Percentiles rank a stretch among this genome's conserved stretches.
Conservation (phyloP, 2,329 filamentous ascomycete genomes). For the Calonectria hawksworthii region DNA sequence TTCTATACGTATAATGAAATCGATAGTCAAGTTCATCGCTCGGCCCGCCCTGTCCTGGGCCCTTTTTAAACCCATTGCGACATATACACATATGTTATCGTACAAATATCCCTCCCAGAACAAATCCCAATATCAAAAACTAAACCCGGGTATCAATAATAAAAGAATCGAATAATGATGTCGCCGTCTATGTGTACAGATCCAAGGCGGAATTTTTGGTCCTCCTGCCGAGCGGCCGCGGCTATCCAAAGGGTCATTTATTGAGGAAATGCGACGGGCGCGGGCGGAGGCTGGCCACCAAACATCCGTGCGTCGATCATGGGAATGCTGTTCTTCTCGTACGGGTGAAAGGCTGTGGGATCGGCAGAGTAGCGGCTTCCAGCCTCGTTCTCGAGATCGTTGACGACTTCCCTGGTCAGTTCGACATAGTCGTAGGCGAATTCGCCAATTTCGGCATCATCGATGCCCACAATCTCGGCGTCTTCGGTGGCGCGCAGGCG, state of each 20-base stretch:
- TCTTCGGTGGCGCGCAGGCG: constrained; percentile 81
- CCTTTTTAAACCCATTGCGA: constrained; percentile 11
- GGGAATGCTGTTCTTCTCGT: constrained; percentile 65
- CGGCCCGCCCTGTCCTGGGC: constrained; percentile 12
- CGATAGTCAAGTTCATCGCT: constrained; percentile 9
- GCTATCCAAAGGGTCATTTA: constrained; percentile 14
- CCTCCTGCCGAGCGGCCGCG: background rate
- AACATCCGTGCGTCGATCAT: constrained; percentile 62
- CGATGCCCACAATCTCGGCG: constrained; percentile 86
- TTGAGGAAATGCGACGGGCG: constrained; percentile 41
- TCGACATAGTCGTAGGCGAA: constrained; percentile 97
- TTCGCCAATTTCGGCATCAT: constrained; percentile 92
- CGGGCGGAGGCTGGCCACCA: constrained; percentile 44
- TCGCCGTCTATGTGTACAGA: constrained; percentile 42
- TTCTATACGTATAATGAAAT: constrained; percentile 12
- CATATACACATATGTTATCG: constrained; percentile 14
- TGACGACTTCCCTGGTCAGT: constrained; percentile 72
- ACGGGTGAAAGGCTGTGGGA: constrained; percentile 55
- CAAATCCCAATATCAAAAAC: constrained; percentile 1
- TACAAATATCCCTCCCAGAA: constrained; percentile 31
- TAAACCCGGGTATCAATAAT: constrained; percentile 46
- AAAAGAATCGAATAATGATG: constrained; percentile 34
- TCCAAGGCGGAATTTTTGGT: constrained; percentile 14
- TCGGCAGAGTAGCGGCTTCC: constrained; percentile 60
- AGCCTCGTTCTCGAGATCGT: constrained; percentile 61